These are phyloP conservation scores for Arabis hirsuta DNA, from an alignment of 345 rosid genomes.

Conservation along the genomic window DNA sequence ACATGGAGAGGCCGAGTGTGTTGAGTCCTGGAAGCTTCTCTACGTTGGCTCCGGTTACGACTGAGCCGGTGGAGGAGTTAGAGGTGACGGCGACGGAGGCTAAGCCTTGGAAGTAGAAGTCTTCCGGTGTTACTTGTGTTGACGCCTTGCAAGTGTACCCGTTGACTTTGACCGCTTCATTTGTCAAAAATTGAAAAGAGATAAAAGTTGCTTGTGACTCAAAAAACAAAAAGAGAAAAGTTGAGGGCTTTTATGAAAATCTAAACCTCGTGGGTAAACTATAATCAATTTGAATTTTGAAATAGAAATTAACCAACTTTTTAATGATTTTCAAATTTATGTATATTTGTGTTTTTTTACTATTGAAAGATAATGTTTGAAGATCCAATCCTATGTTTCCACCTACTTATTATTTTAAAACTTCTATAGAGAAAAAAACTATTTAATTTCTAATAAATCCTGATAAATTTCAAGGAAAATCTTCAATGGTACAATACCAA, in stretches of 20 bases:
- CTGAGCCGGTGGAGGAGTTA: slow-evolving; percentile 33
- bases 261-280: too few relatives aligned
- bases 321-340: neutral
- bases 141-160: slow-evolving; percentile 46
- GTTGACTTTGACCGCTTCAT: slow-evolving; percentile 42
- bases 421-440: too few relatives aligned
- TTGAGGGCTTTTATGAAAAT: too few relatives aligned
- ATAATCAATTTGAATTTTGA: too few relatives aligned
- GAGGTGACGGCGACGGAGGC: slow-evolving; percentile 4
- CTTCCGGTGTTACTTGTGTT: slow-evolving; percentile 39
- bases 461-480: neutral
- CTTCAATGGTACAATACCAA: neutral
- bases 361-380: slow-evolving; percentile 18
- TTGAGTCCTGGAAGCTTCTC: slow-evolving; percentile 48
- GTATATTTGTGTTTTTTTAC: neutral
- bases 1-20: slow-evolving; percentile 49
- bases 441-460: too few relatives aligned
- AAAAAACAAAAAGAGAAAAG: too few relatives aligned
- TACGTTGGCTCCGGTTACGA: slow-evolving; percentile 43
- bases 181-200: neutral
- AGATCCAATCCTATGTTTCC: slow-evolving; percentile 25
- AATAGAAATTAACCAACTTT: neutral
- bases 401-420: neutral
- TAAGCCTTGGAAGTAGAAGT: slow-evolving; percentile 44
- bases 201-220: too few relatives aligned